Base-by-base conservation (phyloP, 1,139 yeast species). In the Nakaseomyces glabratus region DNA sequence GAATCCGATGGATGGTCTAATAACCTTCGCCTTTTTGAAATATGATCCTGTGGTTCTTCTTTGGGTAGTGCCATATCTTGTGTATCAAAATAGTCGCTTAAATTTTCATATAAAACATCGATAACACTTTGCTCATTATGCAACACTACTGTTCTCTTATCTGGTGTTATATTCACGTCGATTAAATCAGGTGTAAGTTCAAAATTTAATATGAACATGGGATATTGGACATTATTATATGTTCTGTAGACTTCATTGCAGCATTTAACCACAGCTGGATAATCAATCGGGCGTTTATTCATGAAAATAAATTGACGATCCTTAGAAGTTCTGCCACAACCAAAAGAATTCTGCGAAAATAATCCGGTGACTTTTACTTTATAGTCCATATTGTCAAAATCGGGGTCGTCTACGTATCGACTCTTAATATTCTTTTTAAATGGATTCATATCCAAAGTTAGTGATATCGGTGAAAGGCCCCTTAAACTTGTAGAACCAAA, bases 101-200 rank as follows among this genome's bases (percentile, higher is more conserved):
- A 43, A 23, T 58, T 53, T 17, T 58, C 64, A 37, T 69, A 61
- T 3, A 85, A 47, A 1, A 60, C 57, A 24, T 77, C 81, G 6
- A 81, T 48, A 1, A 86, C 54, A 10, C 60, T 56, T 4, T 59
- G 57, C 53, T 88, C 96, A 41, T 74, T 67, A 38, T 80, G 88
- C 1, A 90, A 53, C 46, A 84, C 52, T 2, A 90, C 66, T 2
- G 75, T 71, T 31, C 93, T 64, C 52, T 90, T 90, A 52, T 90
- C 96, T 0, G 98, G 98, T 0, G 95, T 77, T 1, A 93, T 80
- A 57, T 90, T 90, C 13, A 90, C 68, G 59, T 90, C 99, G 23
- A 82, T 57, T 15, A 65, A 61, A 15, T 56, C 50, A 0, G 80
- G 66, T 29, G 69, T 67, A 9, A 85, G 55, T 7, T 52, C 51